Conservation (phyloP, 2,329 filamentous ascomycete genomes). For the Verticillium albo-atrum region DNA sequence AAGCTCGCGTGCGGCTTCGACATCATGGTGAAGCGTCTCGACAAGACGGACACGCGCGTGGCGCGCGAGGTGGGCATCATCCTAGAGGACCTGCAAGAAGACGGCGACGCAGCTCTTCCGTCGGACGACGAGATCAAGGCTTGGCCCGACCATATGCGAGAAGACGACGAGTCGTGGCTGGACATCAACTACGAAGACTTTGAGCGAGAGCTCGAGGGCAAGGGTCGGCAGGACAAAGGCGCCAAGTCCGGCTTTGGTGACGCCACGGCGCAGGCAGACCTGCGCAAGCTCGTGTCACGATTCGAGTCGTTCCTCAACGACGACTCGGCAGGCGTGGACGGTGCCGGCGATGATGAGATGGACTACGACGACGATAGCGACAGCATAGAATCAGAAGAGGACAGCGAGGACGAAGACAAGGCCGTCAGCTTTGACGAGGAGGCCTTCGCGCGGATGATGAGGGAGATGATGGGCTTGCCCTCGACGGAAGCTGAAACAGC, state of each 20-base stretch:
- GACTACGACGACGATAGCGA: conserved; percentile 48
- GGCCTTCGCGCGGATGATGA: conserved; percentile 84
- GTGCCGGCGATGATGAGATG: conserved; percentile 69
- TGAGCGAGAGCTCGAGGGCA: conserved; percentile 68
- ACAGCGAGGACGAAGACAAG: conserved; percentile 65
- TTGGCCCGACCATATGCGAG: conserved; percentile 59
- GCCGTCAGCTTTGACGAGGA: conserved; percentile 79
- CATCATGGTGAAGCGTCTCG: conserved; percentile 68
- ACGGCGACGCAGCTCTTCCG: conserved; percentile 64
- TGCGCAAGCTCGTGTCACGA: conserved; percentile 88
- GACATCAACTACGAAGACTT: conserved; percentile 90
- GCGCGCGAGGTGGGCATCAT: conserved; percentile 74
- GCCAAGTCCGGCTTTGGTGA: conserved; percentile 57
- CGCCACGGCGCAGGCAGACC: conserved; percentile 63
- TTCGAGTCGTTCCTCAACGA: conserved; percentile 92
- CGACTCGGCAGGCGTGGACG: conserved; percentile 74
- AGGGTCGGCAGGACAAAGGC: conserved; percentile 27
- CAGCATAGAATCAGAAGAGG: conserved; percentile 43
- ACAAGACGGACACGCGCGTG: conserved; percentile 62
- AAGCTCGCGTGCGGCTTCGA: conserved; percentile 89
- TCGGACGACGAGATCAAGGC: conserved; percentile 64
- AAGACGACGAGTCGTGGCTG: conserved; percentile 87
- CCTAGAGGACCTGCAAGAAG: conserved; percentile 69
- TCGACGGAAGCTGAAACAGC: conserved; percentile 9
- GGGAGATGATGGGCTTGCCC: conserved; percentile 77